These are phyloP conservation scores for Papiliotrema laurentii DNA, from an alignment of 1,284 basidiomycete species.

Conservation along the genomic window DNA sequence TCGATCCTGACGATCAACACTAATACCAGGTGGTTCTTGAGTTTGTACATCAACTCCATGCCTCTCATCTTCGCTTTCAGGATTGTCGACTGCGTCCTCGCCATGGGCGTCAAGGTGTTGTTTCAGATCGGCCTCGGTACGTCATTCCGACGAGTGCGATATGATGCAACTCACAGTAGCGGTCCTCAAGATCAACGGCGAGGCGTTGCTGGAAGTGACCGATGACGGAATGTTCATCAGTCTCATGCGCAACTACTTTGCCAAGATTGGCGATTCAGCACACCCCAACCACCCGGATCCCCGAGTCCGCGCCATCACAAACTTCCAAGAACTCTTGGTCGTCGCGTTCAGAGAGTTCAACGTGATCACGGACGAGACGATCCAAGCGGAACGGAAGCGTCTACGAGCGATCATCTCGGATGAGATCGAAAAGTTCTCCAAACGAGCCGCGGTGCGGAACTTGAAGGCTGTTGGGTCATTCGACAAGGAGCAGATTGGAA, in stretches of 20 bases:
- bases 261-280: conserved; percentile 87
- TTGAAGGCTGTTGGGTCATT: conserved; percentile 77
- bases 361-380: conserved; percentile 92
- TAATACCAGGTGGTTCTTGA: conserved; percentile 76
- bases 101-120: conserved; percentile 96
- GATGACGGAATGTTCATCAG: conserved; percentile 97
- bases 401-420: conserved; percentile 88
- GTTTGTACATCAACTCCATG: conserved; percentile 96
- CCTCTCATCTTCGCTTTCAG: conserved; percentile 98
- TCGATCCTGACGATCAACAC: not conserved
- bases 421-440: conserved; percentile 92
- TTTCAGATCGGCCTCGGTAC: conserved; percentile 65
- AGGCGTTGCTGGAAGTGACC: conserved; percentile 86
- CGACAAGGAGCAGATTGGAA: conserved; percentile 80
- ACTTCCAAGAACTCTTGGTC: conserved; percentile 94
- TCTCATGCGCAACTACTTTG: conserved; percentile 91
- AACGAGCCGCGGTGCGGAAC: conserved; percentile 89
- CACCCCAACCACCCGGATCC: conserved; percentile 87
- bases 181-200: conserved; percentile 97
- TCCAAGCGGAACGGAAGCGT: conserved; percentile 76
- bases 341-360: conserved; percentile 97
- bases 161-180: conserved; percentile 53
- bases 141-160: conserved; percentile 3
- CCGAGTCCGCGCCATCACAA: conserved; percentile 87
- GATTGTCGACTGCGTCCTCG: conserved; percentile 98